These are phyloP conservation scores for Fusarium bactridioides DNA, from an alignment of 2,329 filamentous ascomycete genomes.

Conservation along the genomic window DNA sequence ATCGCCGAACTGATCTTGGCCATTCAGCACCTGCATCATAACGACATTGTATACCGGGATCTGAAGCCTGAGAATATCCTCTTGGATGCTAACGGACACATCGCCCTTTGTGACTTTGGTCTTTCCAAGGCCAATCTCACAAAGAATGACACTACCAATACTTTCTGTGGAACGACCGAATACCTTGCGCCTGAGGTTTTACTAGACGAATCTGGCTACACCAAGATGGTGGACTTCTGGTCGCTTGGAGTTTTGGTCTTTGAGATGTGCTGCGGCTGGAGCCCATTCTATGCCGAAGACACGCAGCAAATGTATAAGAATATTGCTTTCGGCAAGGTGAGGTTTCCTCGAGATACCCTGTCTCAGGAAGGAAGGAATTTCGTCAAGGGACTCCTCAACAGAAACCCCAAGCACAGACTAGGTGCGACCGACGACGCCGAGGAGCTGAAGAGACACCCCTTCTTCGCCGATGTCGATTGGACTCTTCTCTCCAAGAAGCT, in stretches of 20 bases:
- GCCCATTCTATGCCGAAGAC: conserved; percentile 97
- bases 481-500: conserved; percentile 86
- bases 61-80: conserved; percentile 98
- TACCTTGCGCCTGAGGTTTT: conserved; percentile 96
- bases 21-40: conserved; percentile 92
- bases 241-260: conserved; percentile 97
- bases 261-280: conserved; percentile 99
- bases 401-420: conserved; percentile 94
- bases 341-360: conserved; percentile 93
- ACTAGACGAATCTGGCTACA: conserved; percentile 95
- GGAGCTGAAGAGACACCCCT: conserved; percentile 91
- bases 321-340: conserved; percentile 97
- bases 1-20: conserved; percentile 97
- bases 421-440: conserved; percentile 91
- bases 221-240: conserved; percentile 99
- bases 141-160: conserved; percentile 98
- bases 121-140: conserved; percentile 97
- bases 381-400: conserved; percentile 95
- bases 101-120: conserved; percentile 96
- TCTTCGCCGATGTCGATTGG: conserved; percentile 97
- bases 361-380: conserved; percentile 97
- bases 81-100: conserved; percentile 95
- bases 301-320: conserved; percentile 99
- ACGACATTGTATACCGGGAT: conserved; percentile 97
- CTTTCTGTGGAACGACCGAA: conserved; percentile 97